These are phyloP conservation scores for Ramaria sp. DNA, from an alignment of 768 basidiomycete genomes.

Conservation along the genomic window DNA sequence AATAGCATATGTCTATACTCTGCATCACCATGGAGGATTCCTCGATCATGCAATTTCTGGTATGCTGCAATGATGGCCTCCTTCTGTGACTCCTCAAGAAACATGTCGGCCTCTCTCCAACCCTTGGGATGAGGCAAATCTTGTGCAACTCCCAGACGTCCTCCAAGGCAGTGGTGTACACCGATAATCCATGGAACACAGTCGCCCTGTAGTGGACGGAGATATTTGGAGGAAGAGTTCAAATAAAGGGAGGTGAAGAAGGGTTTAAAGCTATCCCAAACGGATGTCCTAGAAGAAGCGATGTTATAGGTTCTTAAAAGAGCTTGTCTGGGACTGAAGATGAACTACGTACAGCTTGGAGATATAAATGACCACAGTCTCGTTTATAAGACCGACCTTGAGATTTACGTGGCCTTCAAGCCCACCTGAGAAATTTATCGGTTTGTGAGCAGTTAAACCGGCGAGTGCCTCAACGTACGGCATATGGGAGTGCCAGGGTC, in stretches of 20 bases:
- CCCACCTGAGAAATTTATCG: background rate
- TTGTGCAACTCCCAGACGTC: no score
- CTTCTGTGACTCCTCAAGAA: constrained; percentile 36
- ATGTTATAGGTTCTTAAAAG: constrained; percentile 15
- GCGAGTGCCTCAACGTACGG: background rate
- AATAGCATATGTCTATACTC: constrained; percentile 43
- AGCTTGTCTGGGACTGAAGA: background rate
- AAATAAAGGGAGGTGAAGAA: constrained; percentile 33
- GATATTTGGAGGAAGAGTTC: constrained; percentile 34
- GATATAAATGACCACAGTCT: constrained; percentile 10
- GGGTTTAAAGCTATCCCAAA: constrained; percentile 19
- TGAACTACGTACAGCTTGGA: constrained; percentile 11
- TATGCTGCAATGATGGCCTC: constrained; percentile 40
- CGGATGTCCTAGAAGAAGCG: constrained; percentile 23
- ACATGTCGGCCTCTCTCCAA: constrained; percentile 45
- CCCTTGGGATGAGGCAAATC: constrained; percentile 18
- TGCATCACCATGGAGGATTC: constrained; percentile 37
- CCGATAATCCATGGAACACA: no score
- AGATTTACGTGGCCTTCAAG: constrained; percentile 1
- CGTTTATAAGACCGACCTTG: constrained; percentile 10
- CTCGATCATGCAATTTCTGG: constrained; percentile 33
- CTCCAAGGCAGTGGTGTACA: no score
- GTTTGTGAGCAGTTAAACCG: background rate
- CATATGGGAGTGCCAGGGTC: background rate
- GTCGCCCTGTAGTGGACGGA: constrained; percentile 26